Percentiles rank a stretch among this genome's conserved stretches.
phyloP scores from a whole-genome alignment of 2,329 filamentous ascomycete genomes.

The Fusarium sp. region DNA sequence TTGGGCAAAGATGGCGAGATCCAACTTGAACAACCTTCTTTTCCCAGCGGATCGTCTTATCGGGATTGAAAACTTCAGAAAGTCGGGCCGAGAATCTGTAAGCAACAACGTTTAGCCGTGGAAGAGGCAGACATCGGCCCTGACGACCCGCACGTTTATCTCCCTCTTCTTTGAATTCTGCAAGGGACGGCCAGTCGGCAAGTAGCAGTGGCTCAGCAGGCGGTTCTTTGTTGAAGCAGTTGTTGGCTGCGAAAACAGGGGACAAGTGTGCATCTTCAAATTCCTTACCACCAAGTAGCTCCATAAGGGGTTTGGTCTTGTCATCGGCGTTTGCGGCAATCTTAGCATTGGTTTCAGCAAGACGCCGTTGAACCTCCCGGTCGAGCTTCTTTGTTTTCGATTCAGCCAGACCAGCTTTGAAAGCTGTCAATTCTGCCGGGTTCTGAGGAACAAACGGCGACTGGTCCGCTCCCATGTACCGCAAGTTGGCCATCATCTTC shows the following conservation, averaged over 20 bases:
- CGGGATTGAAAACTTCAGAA: constrained; percentile 34
- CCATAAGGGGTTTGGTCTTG: constrained; percentile 16
- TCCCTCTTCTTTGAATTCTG: constrained; percentile 57
- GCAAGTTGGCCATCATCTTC: constrained; percentile 56
- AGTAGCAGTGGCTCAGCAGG: constrained; percentile 27
- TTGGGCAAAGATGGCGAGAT: constrained; percentile 43
- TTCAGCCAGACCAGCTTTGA: constrained; percentile 53
- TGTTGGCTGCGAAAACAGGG: constrained; percentile 53
- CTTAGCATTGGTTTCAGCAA: constrained; percentile 42
- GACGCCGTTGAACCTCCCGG: constrained; percentile 44
- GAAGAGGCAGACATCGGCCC: constrained; percentile 54
- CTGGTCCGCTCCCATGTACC: constrained; percentile 54
- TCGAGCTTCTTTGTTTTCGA: constrained; percentile 45
- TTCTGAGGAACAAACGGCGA: constrained; percentile 58
- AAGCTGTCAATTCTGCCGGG: constrained; percentile 54
- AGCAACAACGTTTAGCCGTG: constrained; percentile 48
- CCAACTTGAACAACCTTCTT: constrained; percentile 47
- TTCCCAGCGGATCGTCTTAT: constrained; percentile 49
- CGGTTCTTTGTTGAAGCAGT: constrained; percentile 53
- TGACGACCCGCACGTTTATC: constrained; percentile 49
- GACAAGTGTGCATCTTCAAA: constrained; percentile 51
- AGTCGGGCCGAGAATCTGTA: constrained; percentile 13
- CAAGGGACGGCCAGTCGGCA: constrained; percentile 55
- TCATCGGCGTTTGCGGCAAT: constrained; percentile 16
- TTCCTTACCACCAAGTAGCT: constrained; percentile 50